Base-by-base conservation (phyloP, 306 rosid genomes). In the Coriaria nepalensis region DNA sequence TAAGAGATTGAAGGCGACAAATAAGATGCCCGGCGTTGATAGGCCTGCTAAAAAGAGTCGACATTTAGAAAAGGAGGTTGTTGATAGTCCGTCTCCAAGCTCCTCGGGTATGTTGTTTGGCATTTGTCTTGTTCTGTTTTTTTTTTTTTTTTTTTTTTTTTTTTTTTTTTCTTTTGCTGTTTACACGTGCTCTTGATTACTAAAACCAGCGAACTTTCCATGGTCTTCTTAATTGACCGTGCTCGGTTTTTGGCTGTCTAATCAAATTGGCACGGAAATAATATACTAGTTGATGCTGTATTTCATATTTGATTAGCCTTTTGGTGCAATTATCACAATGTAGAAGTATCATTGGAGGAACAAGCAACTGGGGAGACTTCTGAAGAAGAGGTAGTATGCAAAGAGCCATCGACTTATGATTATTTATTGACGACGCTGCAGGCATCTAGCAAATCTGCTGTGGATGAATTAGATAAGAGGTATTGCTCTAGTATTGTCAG, bases 391-490 rank as follows among this genome's bases (percentile, higher is more conserved):
- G 39, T 50, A 13, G 47, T 36, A 65, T 44, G 61, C 15, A 39
- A 50, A 33, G 73, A 69, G 51, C 50, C 62, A 45, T 67, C 77
- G 0, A 52, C 58, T 29, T 75, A 70, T 52, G 74, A 75, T 32
- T 56, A 67, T 37, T 37, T 75, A 50, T 49, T 70, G 41, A 56
- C 55, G 56, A 52, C 40, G 8, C 55, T 71, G 50, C 63, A 53
- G 9, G 63, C 81, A 13, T 63, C 69, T 35, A 52, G 61, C 53
- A 56, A 75, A 64, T 50, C 68, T 47, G 67, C 67, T 52, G 68
- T 65, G 6, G 62, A 50, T 52, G 70, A 74, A 0, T 59, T 39
- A 48, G 67, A 67, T 32, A 60, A 55, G 64, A 75, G 81, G 81
- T 75, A 66, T 45, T 14, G 33, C 8, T 51, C 35, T 32, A 47